Percentiles rank a stretch among this genome's conserved stretches.
phyloP scores from a whole-genome alignment of 805 yeast species.

The Tetrapisispora iriomotensis region DNA sequence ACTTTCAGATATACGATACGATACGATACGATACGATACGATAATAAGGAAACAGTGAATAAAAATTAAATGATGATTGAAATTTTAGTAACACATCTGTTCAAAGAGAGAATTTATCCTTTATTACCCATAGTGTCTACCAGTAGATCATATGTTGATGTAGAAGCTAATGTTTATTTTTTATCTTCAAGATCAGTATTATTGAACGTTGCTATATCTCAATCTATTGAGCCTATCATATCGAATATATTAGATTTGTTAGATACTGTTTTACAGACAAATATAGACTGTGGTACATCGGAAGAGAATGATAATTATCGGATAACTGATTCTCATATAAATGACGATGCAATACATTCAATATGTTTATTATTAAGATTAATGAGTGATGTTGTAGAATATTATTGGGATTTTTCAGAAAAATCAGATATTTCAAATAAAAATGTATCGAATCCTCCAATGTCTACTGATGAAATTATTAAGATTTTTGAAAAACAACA shows the following conservation, averaged over 20 bases:
- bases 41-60: conserved; percentile 55
- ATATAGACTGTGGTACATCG: background rate
- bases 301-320: conserved; percentile 4
- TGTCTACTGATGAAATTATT: background rate
- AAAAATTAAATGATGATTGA: background rate
- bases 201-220: conserved; percentile 17
- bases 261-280: conserved; percentile 11
- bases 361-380: conserved; percentile 31
- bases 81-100: conserved; percentile 54
- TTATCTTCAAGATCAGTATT: conserved; percentile 19
- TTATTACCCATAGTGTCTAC: conserved; percentile 20
- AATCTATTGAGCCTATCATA: conserved; percentile 13
- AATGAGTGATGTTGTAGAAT: conserved; percentile 33
- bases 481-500: conserved; percentile 6
- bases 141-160: conserved; percentile 14
- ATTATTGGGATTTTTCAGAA: conserved; percentile 30
- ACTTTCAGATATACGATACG: no score
- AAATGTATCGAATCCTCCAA: conserved; percentile 4
- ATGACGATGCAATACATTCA: conserved; percentile 16
- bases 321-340: conserved; percentile 8
- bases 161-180: conserved; percentile 16
- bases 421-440: conserved; percentile 9
- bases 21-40: no score
- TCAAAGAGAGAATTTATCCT: conserved; percentile 18
- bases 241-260: conserved; percentile 10